Percentiles rank a stretch among this genome's conserved stretches.
Evolutionary conservation across 2,329 filamentous ascomycete species (phyloP).

Genomic region (Aureobasidium sp.): DNA sequence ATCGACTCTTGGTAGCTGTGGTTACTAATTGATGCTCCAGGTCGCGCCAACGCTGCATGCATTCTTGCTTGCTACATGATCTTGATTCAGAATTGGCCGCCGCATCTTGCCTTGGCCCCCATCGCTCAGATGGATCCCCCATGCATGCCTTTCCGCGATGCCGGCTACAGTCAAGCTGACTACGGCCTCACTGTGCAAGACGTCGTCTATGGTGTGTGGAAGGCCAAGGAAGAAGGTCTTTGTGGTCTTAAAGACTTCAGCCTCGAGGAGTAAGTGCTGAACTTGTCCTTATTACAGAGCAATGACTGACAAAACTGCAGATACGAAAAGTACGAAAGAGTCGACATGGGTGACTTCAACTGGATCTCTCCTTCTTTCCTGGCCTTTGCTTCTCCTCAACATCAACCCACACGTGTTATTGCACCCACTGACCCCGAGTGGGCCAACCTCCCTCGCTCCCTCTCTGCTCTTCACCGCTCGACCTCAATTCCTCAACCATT

Average conservation of each 20-base stretch:
- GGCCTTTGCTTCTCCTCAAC: conserved; percentile 91
- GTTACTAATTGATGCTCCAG: conserved; percentile 38
- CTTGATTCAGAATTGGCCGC: conserved; percentile 93
- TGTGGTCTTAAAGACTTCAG: conserved; percentile 91
- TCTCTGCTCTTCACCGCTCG: conserved; percentile 60
- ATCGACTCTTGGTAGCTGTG: conserved; percentile 16
- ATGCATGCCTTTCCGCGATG: conserved; percentile 97
- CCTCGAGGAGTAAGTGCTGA: conserved; percentile 66
- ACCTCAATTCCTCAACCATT: conserved; percentile 75
- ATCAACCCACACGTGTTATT: conserved; percentile 66
- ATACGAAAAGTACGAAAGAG: conserved; percentile 90
- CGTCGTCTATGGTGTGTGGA: conserved; percentile 97
- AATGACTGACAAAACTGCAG: conserved; percentile 29
- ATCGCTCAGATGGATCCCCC: conserved; percentile 96
- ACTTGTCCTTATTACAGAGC: neutral
- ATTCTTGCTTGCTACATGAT: conserved; percentile 98
- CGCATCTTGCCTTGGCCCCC: conserved; percentile 87
- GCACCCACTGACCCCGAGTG: conserved; percentile 66
- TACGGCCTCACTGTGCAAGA: conserved; percentile 95
- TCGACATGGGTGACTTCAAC: conserved; percentile 99
- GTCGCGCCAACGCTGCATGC: conserved; percentile 87
- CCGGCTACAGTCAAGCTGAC: conserved; percentile 96
- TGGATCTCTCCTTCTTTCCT: conserved; percentile 95
- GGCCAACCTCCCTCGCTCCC: conserved; percentile 64
- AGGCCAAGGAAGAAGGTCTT: conserved; percentile 90